Evolutionary conservation across 116 monocot species (phyloP).

Genomic region (Iris pallida): DNA sequence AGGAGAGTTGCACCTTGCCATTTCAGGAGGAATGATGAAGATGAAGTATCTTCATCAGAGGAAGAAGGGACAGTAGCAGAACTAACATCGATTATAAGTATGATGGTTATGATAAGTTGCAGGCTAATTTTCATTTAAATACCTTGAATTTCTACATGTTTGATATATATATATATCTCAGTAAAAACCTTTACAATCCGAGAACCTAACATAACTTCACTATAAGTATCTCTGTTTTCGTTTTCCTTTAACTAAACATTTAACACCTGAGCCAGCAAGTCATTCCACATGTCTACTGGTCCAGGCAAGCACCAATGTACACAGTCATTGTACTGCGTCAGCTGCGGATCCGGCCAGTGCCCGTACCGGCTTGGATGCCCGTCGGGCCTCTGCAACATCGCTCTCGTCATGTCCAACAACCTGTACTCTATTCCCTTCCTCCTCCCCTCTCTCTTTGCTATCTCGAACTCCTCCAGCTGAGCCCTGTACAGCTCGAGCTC

Average conservation of each 20-base stretch:
- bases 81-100: too few relatives aligned
- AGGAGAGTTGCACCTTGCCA: too few relatives aligned
- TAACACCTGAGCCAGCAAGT: constrained; percentile 28
- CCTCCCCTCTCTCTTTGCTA: constrained; percentile 30
- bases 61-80: too few relatives aligned
- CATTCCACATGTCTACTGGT: constrained; percentile 43
- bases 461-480: constrained; percentile 39
- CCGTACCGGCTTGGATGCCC: constrained; percentile 61
- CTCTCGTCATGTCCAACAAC: constrained; percentile 38
- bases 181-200: too few relatives aligned
- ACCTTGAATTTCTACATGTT: too few relatives aligned
- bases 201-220: too few relatives aligned
- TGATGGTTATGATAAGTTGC: too few relatives aligned
- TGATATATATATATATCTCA: too few relatives aligned
- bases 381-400: constrained; percentile 48
- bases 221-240: background rate
- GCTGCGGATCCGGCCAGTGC: constrained; percentile 19
- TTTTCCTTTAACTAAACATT: background rate
- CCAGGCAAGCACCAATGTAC: constrained; percentile 67
- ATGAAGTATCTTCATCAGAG: too few relatives aligned
- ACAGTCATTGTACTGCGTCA: constrained; percentile 30
- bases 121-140: too few relatives aligned
- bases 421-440: constrained; percentile 21
- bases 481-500: constrained; percentile 26
- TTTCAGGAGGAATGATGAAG: too few relatives aligned